These are phyloP conservation scores for Blastocystis sp. DNA, from an alignment of 352 stramenopile genomes.

Conservation along the genomic window DNA sequence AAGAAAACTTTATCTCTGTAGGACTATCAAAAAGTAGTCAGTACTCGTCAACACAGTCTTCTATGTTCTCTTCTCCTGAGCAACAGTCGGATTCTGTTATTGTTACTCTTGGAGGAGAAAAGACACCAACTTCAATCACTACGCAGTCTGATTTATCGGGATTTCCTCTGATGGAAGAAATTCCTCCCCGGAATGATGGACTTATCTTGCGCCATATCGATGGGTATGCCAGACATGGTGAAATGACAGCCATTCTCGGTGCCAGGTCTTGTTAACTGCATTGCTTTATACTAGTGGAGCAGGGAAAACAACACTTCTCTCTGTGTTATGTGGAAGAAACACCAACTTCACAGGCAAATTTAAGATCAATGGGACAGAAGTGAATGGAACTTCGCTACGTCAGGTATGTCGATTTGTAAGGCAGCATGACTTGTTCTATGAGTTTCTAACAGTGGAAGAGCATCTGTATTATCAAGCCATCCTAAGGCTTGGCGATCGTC, in stretches of 20 bases:
- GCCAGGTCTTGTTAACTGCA: background rate
- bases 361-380: constrained; percentile 33
- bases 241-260: constrained; percentile 58
- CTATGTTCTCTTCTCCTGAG: background rate
- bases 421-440: constrained; percentile 57
- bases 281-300: constrained; percentile 26
- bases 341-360: constrained; percentile 16
- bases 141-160: background rate
- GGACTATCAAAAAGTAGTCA: background rate
- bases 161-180: background rate
- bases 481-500: background rate
- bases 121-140: background rate
- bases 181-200: background rate
- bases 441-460: constrained; percentile 55
- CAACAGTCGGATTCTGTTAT: background rate
- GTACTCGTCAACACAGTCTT: background rate
- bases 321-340: constrained; percentile 43
- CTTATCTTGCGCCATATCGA: constrained; percentile 45
- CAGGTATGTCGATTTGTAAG: constrained; percentile 51
- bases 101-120: background rate
- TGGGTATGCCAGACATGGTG: constrained; percentile 15
- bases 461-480: constrained; percentile 61
- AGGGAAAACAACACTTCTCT: constrained; percentile 50
- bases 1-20: background rate
- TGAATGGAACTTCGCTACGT: constrained; percentile 3